Conservation (phyloP, 1,284 basidiomycete species). For the Irpex sp. region DNA sequence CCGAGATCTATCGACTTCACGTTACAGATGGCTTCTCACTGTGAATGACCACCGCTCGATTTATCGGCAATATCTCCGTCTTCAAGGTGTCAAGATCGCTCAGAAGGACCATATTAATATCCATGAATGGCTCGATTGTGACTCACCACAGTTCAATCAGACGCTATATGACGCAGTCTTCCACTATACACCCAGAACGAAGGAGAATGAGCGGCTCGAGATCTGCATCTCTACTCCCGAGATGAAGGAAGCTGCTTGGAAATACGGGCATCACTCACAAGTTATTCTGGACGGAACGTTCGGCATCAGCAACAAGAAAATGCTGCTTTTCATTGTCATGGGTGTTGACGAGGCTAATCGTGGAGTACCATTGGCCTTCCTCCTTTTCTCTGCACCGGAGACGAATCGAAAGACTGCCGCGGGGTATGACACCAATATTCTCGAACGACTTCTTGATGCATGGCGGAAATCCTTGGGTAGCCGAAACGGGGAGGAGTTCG, state of each 20-base stretch:
- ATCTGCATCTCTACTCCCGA: constrained; percentile 26
- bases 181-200: constrained; percentile 9
- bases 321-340: constrained; percentile 33
- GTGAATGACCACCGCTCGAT: neutral
- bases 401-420: constrained; percentile 23
- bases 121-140: constrained; percentile 1
- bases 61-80: neutral
- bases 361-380: constrained; percentile 29
- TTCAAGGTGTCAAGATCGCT: neutral
- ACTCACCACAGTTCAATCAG: constrained; percentile 5
- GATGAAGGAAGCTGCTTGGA: constrained; percentile 31
- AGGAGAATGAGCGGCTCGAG: constrained; percentile 19
- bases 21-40: neutral
- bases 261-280: constrained; percentile 26
- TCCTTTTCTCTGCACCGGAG: constrained; percentile 26
- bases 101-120: neutral
- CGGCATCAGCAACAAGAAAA: constrained; percentile 25
- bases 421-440: constrained; percentile 28
- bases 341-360: constrained; percentile 24
- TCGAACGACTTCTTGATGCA: constrained; percentile 21
- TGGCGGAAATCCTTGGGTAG: constrained; percentile 20
- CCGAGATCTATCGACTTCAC: neutral
- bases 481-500: constrained; percentile 15
- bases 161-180: constrained; percentile 2
- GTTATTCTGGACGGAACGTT: constrained; percentile 35